Base-by-base conservation (phyloP, 257 asterid species). In the Solanum lycopersicoides region DNA sequence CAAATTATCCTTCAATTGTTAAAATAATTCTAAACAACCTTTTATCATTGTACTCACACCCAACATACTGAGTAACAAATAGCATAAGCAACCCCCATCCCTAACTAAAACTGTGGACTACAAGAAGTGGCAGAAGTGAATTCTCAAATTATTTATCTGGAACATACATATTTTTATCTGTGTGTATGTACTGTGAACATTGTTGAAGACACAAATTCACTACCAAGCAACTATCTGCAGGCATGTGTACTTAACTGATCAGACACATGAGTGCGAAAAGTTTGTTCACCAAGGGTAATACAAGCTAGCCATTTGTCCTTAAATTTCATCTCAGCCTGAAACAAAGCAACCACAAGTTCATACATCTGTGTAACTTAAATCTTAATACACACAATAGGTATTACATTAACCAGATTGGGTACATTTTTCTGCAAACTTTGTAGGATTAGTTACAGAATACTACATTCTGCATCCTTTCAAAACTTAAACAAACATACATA, bases 241-340 rank as follows among this genome's bases (percentile, higher is more conserved):
- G 74, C 83, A 83, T 2, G 7, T 86, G 66, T n/a, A 85, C 93
- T 89, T 72, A 92, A 95, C 99, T 96, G 95, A 86, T 97, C 96
- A 83, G 99, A 93, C 73, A 95, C 87, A 84, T 92, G 91, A 20
- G 98, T 93, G 68, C 96, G 94, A 87, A 94, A 95, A 44, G 99
- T 97, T 94, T 97, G 99, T 69, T 96, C 98, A 75, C 99, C 99
- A 63, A 96, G 91, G 86, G 99, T 91, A 88, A 97, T 93, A 88
- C 98, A 96, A 10, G 94, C 98, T 75, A 97, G 93, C 98, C 98
- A 97, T 88, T 95, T 97, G 91, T 97, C 99, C 95, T 94, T 96
- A 91, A 96, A 95, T 72, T 90, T 86, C 99, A 97, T 95, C 91
- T 96, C 98, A 93, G 98, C 99, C 99, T 97, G 83, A 71, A 91